Conservation (phyloP, 2,329 filamentous ascomycete species). For the Paraphoma sp. region DNA sequence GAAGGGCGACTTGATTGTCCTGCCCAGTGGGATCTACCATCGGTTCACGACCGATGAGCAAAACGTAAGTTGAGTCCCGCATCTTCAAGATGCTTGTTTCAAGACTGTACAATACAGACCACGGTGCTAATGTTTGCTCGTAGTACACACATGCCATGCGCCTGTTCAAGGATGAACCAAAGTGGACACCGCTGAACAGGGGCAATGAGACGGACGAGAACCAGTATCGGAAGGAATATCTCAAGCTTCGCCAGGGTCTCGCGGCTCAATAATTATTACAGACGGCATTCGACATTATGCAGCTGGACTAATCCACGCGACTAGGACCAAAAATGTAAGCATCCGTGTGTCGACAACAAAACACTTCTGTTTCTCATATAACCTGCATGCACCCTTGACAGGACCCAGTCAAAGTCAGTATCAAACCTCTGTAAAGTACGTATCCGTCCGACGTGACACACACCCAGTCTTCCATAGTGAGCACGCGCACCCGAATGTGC, state of each 20-base stretch:
- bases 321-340: neutral
- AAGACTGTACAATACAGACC: too few relatives aligned
- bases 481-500: conserved; percentile 10
- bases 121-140: conserved; percentile 19
- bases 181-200: conserved; percentile 95
- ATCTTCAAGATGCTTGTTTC: neutral
- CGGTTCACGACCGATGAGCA: conserved; percentile 92
- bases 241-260: conserved; percentile 49
- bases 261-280: conserved; percentile 10
- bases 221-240: conserved; percentile 77
- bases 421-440: neutral
- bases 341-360: neutral
- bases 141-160: conserved; percentile 96
- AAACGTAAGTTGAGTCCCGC: conserved; percentile 69
- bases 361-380: neutral
- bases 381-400: neutral
- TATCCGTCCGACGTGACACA: conserved; percentile 4
- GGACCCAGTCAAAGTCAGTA: neutral
- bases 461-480: neutral
- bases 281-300: neutral
- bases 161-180: conserved; percentile 96
- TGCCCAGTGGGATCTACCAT: conserved; percentile 96
- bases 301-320: neutral
- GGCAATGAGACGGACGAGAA: conserved; percentile 79
- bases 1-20: conserved; percentile 88